Conservation (phyloP, 2,329 filamentous ascomycete species). For the Pestalotiopsis fici region DNA sequence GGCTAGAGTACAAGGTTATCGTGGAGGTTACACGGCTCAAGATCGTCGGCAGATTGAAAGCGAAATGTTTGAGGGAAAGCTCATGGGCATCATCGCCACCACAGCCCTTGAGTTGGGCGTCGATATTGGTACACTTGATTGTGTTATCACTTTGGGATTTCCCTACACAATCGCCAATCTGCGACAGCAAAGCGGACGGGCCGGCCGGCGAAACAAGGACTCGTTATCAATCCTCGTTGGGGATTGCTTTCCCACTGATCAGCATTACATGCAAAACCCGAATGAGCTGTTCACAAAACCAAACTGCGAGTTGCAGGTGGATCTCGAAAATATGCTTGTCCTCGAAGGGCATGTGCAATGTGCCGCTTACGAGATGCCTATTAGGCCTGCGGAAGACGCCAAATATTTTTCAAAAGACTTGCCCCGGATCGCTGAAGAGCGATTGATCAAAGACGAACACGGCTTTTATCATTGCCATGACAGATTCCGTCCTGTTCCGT, state of each 20-base stretch:
- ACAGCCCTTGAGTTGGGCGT: slow-evolving; percentile 92
- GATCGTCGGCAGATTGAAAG: slow-evolving; percentile 86
- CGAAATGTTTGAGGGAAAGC: slow-evolving; percentile 95
- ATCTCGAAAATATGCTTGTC: slow-evolving; percentile 88
- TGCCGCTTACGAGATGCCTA: slow-evolving; percentile 92
- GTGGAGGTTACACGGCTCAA: slow-evolving; percentile 91
- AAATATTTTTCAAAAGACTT: slow-evolving; percentile 80
- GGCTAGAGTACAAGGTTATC: slow-evolving; percentile 88
- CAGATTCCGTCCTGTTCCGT: slow-evolving; percentile 82
- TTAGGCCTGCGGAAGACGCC: slow-evolving; percentile 73
- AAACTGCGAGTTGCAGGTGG: slow-evolving; percentile 86
- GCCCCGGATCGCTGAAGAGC: slow-evolving; percentile 68
- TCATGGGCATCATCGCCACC: slow-evolving; percentile 91
- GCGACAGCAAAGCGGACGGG: slow-evolving; percentile 90
- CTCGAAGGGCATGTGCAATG: slow-evolving; percentile 95
- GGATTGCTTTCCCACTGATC: slow-evolving; percentile 86
- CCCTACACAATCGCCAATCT: slow-evolving; percentile 95
- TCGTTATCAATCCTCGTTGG: slow-evolving; percentile 88
- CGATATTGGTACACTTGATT: slow-evolving; percentile 92
- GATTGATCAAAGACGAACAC: slow-evolving; percentile 71
- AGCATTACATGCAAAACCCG: slow-evolving; percentile 96
- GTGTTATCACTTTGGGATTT: slow-evolving; percentile 91
- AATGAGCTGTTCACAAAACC: slow-evolving; percentile 91
- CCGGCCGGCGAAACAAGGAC: slow-evolving; percentile 89
- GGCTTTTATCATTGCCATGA: slow-evolving; percentile 92